Conservation (phyloP, 768 basidiomycete species). For the Suillus brevipes region DNA sequence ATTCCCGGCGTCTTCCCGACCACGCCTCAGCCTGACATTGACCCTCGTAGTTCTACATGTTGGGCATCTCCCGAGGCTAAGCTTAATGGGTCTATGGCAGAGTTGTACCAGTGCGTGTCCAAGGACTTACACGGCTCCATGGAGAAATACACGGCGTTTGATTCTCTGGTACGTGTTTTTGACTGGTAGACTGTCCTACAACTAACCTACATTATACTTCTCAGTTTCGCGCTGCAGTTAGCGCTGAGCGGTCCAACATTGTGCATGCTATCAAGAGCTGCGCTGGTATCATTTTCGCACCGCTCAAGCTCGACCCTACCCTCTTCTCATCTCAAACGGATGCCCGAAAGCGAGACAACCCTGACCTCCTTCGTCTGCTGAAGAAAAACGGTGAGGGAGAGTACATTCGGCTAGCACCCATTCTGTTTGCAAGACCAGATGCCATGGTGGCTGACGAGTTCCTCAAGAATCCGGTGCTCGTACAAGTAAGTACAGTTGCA, state of each 20-base stretch:
- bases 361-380: neutral
- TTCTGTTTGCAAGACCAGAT: neutral
- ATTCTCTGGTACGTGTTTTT: too few relatives aligned
- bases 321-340: neutral
- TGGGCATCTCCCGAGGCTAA: too few relatives aligned
- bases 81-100: too few relatives aligned
- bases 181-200: too few relatives aligned
- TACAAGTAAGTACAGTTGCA: neutral
- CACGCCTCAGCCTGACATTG: too few relatives aligned
- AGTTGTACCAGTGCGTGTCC: too few relatives aligned
- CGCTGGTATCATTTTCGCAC: neutral
- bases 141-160: too few relatives aligned
- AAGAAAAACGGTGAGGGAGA: neutral
- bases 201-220: too few relatives aligned
- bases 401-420: neutral
- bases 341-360: neutral
- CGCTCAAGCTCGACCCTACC: neutral
- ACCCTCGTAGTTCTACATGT: too few relatives aligned
- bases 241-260: neutral
- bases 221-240: neutral
- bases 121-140: too few relatives aligned
- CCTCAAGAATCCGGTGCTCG: neutral
- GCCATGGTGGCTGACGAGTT: neutral
- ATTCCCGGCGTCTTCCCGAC: too few relatives aligned
- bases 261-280: constrained; percentile 1